Base-by-base conservation (phyloP, 352 stramenopile species). In the Aphanomyces invadans region DNA sequence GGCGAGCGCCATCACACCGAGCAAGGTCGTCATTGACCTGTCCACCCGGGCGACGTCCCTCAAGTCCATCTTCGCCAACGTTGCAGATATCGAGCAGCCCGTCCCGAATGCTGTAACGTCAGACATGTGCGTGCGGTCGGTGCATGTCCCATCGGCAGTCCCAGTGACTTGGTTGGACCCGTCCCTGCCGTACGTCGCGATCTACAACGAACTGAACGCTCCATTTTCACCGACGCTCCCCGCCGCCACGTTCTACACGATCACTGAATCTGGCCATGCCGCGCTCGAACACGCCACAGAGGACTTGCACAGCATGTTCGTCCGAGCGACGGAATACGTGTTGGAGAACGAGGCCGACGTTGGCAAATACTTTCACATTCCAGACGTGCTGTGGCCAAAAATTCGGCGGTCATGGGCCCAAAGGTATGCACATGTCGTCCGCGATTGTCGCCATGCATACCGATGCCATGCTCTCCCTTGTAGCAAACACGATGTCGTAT, bases 261-360 rank as follows among this genome's bases (percentile, higher is more conserved):
- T 67, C 28, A 67, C 42, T 12, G 60, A 67, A 44, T 56, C 60
- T 9, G 42, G 39, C n/a, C 60, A 67, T 51, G 10, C 17, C 19
- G 60, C 19, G 3, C 19, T 67, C 19, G 49, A 59, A 5, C 28
- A 33, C n/a, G 60, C 60, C 10, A 67, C 60, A 9, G 28, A 57
- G 4, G 10, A 56, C 23, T 21, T 67, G n/a, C 60, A 67, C 33
- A 44, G 57, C 39, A 67, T 67, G 60, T 67, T 67, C 49, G 36
- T 59, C 49, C 36, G 57, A 42, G 60, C 60, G 11, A 67, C 60
- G 17, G 42, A 67, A 17, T 67, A 59, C 31, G 60, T 67, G 7
- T 12, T 67, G 9, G 60, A 67, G 1, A 19, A 67, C 36, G 60
- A 67, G 28, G 60, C 3, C 11, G 49, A 56, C 33, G 12, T 67